Conservation (phyloP, 2,329 filamentous ascomycete genomes). For the Thermoascus crustaceus region DNA sequence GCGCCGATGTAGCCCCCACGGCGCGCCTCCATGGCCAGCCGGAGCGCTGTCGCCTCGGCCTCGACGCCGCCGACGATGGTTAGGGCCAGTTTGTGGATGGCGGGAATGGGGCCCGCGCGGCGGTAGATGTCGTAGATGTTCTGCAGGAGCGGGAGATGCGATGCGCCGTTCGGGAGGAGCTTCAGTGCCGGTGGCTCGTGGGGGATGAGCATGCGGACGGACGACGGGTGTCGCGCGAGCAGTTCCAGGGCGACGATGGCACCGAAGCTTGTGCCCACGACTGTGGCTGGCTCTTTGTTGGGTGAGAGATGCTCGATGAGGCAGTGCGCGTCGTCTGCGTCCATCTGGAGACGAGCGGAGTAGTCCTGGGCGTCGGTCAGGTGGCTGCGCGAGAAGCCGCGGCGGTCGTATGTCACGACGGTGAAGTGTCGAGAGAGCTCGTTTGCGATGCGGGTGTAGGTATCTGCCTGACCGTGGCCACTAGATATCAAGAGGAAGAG, state of each 20-base stretch:
- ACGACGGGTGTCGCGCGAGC: background rate
- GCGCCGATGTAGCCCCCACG: background rate
- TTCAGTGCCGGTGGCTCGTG: background rate
- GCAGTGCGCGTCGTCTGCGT: background rate
- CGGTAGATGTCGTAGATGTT: background rate
- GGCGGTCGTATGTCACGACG: conserved; percentile 9
- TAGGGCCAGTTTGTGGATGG: background rate
- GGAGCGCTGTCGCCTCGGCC: background rate
- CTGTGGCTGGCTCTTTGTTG: background rate
- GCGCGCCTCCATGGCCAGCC: background rate
- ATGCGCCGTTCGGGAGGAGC: background rate
- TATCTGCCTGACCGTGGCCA: conserved; percentile 5
- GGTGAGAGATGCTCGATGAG: background rate
- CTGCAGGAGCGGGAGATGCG: background rate
- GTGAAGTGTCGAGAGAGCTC: conserved; percentile 4
- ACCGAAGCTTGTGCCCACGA: background rate
- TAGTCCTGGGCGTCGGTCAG: background rate
- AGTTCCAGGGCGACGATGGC: background rate
- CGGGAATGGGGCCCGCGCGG: background rate
- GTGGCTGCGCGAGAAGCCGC: conserved; percentile 9
- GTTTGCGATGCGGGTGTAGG: conserved; percentile 5
- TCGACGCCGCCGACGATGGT: background rate
- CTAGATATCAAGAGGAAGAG: conserved; percentile 7
- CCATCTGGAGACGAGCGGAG: background rate
- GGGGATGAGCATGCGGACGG: background rate